These are phyloP conservation scores for Podila minutissima DNA, from an alignment of 192 early-diverging fungal species.

Conservation along the genomic window DNA sequence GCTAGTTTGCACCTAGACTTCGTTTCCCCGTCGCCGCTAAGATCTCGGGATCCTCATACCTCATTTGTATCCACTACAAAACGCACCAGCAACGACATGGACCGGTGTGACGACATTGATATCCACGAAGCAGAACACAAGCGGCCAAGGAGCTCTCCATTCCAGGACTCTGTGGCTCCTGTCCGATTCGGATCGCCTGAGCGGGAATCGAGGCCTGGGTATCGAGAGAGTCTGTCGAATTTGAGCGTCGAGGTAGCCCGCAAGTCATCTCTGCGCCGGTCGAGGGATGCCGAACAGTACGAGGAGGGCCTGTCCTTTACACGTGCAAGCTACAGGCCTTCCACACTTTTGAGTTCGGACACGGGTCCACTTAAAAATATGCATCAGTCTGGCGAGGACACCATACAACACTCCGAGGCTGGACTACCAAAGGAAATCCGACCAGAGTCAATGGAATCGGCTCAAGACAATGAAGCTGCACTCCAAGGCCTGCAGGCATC, in stretches of 20 bases:
- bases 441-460: no score
- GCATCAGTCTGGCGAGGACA: not conserved
- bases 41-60: not conserved
- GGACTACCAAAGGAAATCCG: no score
- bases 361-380: not conserved
- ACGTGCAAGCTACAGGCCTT: not conserved
- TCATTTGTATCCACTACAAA: not conserved
- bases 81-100: constrained; percentile 7
- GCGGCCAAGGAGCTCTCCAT: constrained; percentile 19
- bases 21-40: not conserved
- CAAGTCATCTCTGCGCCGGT: not conserved
- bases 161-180: constrained; percentile 22
- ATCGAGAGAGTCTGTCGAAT: not conserved
- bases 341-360: not conserved
- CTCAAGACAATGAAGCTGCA: no score
- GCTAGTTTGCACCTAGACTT: not conserved
- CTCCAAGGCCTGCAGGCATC: no score
- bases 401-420: not conserved
- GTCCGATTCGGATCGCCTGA: constrained; percentile 29
- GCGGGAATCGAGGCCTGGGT: not conserved
- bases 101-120: not conserved
- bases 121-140: constrained; percentile 12
- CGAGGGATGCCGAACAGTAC: not conserved
- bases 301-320: constrained; percentile 2
- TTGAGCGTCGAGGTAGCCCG: not conserved